phyloP scores from a whole-genome alignment of 768 basidiomycete genomes.

The Termitomyces bulborhizus region DNA sequence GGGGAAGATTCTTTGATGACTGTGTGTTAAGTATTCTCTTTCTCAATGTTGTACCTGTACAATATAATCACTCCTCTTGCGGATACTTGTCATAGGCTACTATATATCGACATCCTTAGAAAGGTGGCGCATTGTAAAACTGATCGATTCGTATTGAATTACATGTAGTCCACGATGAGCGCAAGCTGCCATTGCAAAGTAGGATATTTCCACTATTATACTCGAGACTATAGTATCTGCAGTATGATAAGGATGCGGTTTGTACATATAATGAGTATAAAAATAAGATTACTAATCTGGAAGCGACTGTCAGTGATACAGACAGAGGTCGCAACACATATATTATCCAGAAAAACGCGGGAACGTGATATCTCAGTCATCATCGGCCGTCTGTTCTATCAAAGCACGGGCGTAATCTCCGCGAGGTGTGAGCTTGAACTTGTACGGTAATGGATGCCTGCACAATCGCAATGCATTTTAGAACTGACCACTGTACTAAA shows the following conservation, averaged over 20 bases:
- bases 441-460: conserved; percentile 29
- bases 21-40: background rate
- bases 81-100: background rate
- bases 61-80: background rate
- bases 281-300: background rate
- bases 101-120: background rate
- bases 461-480: background rate
- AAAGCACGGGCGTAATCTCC: conserved; percentile 20
- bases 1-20: background rate
- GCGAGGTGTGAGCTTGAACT: conserved; percentile 25
- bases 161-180: too few relatives aligned
- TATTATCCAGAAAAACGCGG: background rate
- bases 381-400: conserved; percentile 24
- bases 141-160: background rate
- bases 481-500: background rate
- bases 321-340: background rate
- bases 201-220: background rate
- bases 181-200: background rate
- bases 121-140: background rate
- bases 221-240: background rate
- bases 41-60: background rate
- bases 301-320: background rate
- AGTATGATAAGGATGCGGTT: background rate
- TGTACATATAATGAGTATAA: background rate
- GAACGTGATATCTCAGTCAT: background rate